These are phyloP conservation scores for Blastobotrys ciferrii DNA, from an alignment of 1,139 yeast genomes.

Conservation along the genomic window DNA sequence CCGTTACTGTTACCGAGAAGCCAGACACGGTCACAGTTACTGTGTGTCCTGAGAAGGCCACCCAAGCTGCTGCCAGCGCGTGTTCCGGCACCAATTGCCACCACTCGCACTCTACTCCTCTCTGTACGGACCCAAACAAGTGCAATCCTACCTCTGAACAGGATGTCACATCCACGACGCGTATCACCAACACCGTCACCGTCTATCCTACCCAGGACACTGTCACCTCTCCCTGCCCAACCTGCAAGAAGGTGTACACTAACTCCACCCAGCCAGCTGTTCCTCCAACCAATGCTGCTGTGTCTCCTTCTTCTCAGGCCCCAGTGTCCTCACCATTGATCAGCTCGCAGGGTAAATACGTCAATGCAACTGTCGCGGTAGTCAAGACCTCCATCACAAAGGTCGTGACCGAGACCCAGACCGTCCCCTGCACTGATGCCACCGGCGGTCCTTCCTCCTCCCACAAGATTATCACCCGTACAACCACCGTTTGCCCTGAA, in stretches of 20 bases:
- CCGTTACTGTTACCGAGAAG: slow-evolving; percentile 4
- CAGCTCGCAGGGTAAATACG: not conserved
- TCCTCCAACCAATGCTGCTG: not conserved
- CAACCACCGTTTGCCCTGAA: slow-evolving; percentile 6
- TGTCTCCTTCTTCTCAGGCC: not conserved
- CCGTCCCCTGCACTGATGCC: slow-evolving; percentile 5
- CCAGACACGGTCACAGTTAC: slow-evolving; percentile 5
- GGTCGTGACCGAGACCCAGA: slow-evolving; percentile 4
- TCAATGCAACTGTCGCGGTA: not conserved
- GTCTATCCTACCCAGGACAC: slow-evolving; percentile 2
- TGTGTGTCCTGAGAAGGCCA: slow-evolving; percentile 1
- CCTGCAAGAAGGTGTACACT: slow-evolving; percentile 1
- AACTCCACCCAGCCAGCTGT: not conserved
- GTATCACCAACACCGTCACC: slow-evolving; percentile 3
- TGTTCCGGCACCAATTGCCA: not conserved
- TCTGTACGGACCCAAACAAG: slow-evolving; percentile 2
- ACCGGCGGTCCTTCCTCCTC: slow-evolving; percentile 2
- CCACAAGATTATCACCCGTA: slow-evolving; percentile 1
- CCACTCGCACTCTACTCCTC: not conserved
- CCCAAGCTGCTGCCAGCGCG: not conserved
- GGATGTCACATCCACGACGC: slow-evolving; percentile 1
- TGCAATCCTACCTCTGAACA: slow-evolving; percentile 4
- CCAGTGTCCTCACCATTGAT: not conserved
- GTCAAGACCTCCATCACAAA: not conserved
- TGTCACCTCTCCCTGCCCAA: slow-evolving; percentile 4